Base-by-base conservation (phyloP, 148 eudicot species). In the Dysphania ambrosioides region DNA sequence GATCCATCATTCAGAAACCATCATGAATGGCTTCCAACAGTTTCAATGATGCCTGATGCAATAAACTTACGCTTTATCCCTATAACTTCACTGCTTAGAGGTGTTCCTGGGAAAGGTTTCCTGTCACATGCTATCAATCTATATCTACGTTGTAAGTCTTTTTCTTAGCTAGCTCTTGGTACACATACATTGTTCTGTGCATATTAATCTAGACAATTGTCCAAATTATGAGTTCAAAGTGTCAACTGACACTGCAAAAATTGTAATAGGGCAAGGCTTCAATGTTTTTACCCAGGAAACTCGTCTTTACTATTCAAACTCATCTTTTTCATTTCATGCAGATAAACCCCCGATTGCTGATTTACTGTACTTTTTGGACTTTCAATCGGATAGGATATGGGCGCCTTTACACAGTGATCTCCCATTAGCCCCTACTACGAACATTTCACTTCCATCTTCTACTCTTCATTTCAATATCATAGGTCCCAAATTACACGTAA, bases 51-150 rank as follows among this genome's bases (percentile, higher is more conserved):
- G 82, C 91, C 98, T 1, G 94, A 93, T 67, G 97, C 88, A 26
- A 75, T 93, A 53, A 82, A 82, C 59, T 86, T 89, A 49, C 91
- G 78, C 75, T 89, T 91, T 82, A 89, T 93, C 18, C 98, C 98
- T 0, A 91, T 91, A 40, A 93, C 97, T 56, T 91, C 97, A 57
- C 91, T 93, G 1, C 97, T 93, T 18, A 86, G 66, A 62, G 91
- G 86, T 21, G 87, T 91, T 15, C 88, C 88, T 18, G 98, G 98
- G 41, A 88, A 79, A 77, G 98, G 98, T 8, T 93, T 86, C 81
- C 75, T 93, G 21, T 86, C 94, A 1, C 97, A 91, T 81, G 98
- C 98, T 65, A 91, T 93, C 79, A 93, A 93, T 82, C 88, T 91
- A 12, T 93, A 93, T 78, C 87, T 89, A 71, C 84, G 98, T 42